A percentile compares a stretch with the other conserved stretches of the same genome.
Conservation (phyloP, 148 eudicot species). For the Heliosperma pusillum region DNA sequence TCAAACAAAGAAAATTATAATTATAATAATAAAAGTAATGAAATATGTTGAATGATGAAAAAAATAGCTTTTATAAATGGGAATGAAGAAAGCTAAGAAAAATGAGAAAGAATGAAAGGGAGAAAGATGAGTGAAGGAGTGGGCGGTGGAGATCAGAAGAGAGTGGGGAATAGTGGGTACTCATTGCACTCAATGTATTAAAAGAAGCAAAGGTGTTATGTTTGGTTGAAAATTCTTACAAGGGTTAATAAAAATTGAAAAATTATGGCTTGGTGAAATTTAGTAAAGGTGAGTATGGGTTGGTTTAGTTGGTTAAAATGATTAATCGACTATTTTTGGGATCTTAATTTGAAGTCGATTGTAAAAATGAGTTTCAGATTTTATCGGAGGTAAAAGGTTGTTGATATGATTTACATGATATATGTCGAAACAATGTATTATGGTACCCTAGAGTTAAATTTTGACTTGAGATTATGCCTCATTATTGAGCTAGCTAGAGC, state of each 20-base stretch:
- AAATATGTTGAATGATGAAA: neutral
- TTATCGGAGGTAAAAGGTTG: too few species aligned
- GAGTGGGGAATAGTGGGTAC: conserved; percentile 29
- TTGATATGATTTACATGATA: too few species aligned
- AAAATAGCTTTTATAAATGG: conserved; percentile 14
- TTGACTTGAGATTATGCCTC: too few species aligned
- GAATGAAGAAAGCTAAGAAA: neutral
- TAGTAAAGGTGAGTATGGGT: neutral
- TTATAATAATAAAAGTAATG: neutral
- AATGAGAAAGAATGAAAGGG: neutral
- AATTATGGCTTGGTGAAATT: neutral
- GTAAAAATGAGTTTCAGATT: too few species aligned
- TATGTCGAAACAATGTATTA: too few species aligned
- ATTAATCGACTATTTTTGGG: too few species aligned
- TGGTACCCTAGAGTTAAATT: too few species aligned
- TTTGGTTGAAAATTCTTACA: neutral
- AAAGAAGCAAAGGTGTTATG: conserved; percentile 35
- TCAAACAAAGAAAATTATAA: neutral
- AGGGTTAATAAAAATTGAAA: neutral
- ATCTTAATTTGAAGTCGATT: too few species aligned
- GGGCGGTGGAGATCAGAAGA: conserved; percentile 21
- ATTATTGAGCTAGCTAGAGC: too few species aligned
- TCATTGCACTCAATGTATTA: conserved; percentile 34
- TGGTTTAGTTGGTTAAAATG: neutral
- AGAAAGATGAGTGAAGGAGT: conserved; percentile 17